A percentile compares a stretch with the other conserved stretches of the same genome.
Conservation (phyloP, 106 monocot species). For the Phalaenopsis aphrodite region DNA sequence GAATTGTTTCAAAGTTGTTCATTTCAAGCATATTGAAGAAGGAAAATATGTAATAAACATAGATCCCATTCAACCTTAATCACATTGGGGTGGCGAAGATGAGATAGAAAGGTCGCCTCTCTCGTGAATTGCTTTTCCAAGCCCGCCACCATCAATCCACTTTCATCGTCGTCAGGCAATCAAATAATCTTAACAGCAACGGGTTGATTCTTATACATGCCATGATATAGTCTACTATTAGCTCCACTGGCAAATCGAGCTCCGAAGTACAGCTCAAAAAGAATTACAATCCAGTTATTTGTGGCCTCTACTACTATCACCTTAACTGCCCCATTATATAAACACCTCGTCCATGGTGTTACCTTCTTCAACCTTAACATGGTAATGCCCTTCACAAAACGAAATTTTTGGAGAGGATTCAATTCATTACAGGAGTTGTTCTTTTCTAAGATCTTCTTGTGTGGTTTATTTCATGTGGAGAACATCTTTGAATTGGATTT, state of each 20-base stretch:
- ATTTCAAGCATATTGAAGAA: too few relatives aligned
- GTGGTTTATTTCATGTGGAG: constrained; percentile 23
- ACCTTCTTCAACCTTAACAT: constrained; percentile 20
- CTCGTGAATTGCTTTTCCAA: constrained; percentile 79
- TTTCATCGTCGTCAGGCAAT: constrained; percentile 23
- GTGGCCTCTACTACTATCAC: constrained; percentile 35
- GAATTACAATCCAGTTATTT: constrained; percentile 40
- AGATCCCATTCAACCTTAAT: constrained; percentile 52
- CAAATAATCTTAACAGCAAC: constrained; percentile 82
- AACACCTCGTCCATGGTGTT: constrained; percentile 36
- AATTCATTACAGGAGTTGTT: neutral
- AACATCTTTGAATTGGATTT: constrained; percentile 30
- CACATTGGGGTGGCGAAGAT: constrained; percentile 43
- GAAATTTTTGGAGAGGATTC: neutral
- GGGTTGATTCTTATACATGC: constrained; percentile 49
- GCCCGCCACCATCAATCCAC: constrained; percentile 24
- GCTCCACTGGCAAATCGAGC: constrained; percentile 76
- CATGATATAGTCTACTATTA: constrained; percentile 71
- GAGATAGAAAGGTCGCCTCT: constrained; percentile 39
- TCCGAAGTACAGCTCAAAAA: constrained; percentile 20
- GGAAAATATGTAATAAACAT: too few relatives aligned
- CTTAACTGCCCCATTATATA: constrained; percentile 42
- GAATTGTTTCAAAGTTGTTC: neutral
- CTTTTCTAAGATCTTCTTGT: neutral
- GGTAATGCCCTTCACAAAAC: constrained; percentile 5